These are phyloP conservation scores for Albifimbria verrucaria DNA, from an alignment of 2,329 filamentous ascomycete species.

Conservation along the genomic window DNA sequence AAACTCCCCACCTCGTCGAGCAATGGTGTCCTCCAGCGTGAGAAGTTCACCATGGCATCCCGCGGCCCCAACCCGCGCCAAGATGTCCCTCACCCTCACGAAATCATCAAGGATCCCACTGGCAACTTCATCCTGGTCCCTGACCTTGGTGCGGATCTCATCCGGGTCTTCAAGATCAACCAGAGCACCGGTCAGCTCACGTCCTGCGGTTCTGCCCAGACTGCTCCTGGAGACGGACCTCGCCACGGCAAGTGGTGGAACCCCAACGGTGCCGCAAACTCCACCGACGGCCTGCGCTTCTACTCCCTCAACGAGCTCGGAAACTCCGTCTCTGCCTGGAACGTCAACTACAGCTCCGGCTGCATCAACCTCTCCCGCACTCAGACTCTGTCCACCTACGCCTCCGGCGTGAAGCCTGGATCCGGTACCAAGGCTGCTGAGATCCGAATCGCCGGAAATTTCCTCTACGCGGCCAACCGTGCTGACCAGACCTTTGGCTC, in stretches of 20 bases:
- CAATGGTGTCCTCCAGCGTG: slow-evolving; percentile 28
- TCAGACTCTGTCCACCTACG: slow-evolving; percentile 45
- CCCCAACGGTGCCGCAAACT: slow-evolving; percentile 20
- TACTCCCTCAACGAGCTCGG: slow-evolving; percentile 47
- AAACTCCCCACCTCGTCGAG: slow-evolving; percentile 32
- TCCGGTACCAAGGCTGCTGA: slow-evolving; percentile 51
- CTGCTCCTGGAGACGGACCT: slow-evolving; percentile 46
- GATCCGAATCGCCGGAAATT: slow-evolving; percentile 49
- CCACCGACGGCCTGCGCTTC: slow-evolving; percentile 21
- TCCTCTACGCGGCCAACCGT: slow-evolving; percentile 60
- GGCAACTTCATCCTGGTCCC: slow-evolving; percentile 46
- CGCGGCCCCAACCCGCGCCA: slow-evolving; percentile 48
- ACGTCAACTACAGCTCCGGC: slow-evolving; percentile 39
- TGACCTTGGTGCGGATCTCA: slow-evolving; percentile 52
- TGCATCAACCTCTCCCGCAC: slow-evolving; percentile 45
- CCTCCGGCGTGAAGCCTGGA: slow-evolving; percentile 36
- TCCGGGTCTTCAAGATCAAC: slow-evolving; percentile 52
- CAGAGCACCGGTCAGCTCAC: slow-evolving; percentile 39
- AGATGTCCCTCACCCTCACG: slow-evolving; percentile 53
- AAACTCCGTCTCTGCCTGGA: slow-evolving; percentile 49
- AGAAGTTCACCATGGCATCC: slow-evolving; percentile 37
- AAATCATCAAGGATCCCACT: slow-evolving; percentile 45
- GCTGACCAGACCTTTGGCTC: slow-evolving; percentile 55
- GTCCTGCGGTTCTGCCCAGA: slow-evolving; percentile 38
- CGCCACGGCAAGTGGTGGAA: slow-evolving; percentile 51